Conservation (phyloP, 2,329 filamentous ascomycete species). For the Phyllosticta paracitricarpa region DNA sequence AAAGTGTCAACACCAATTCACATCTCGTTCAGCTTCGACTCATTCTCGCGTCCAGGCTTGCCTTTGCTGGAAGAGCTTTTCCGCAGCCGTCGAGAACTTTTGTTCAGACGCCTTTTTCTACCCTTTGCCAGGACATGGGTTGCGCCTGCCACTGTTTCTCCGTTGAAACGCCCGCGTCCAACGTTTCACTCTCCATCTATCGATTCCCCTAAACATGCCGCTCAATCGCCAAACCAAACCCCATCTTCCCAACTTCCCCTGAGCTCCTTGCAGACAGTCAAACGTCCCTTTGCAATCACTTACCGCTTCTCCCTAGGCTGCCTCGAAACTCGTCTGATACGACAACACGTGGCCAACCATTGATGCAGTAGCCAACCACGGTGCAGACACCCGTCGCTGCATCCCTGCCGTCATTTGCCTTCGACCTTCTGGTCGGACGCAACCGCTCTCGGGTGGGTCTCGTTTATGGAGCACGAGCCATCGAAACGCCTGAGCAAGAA, state of each 20-base stretch:
- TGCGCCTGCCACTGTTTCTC: not conserved
- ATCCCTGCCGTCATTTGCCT: not conserved
- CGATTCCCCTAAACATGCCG: not conserved
- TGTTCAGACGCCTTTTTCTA: not conserved
- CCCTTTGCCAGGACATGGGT: not conserved
- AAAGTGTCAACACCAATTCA: too few species aligned
- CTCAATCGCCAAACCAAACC: not conserved
- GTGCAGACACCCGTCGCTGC: not conserved
- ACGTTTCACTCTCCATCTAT: not conserved
- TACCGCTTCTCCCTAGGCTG: not conserved
- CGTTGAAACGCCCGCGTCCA: not conserved
- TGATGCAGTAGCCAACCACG: not conserved
- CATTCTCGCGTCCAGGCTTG: not conserved
- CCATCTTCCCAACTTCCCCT: not conserved
- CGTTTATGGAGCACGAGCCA: not conserved
- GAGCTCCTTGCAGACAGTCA: not conserved
- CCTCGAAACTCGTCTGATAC: not conserved
- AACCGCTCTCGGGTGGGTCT: not conserved
- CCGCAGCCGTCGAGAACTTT: not conserved
- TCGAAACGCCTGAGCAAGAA: not conserved
- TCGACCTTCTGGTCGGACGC: not conserved
- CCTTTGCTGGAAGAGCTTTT: not conserved
- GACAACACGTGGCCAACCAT: not conserved
- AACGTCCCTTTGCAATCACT: not conserved
- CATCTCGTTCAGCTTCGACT: not conserved